Conservation (phyloP, 768 basidiomycete genomes). For the Pleurotus giganteus region DNA sequence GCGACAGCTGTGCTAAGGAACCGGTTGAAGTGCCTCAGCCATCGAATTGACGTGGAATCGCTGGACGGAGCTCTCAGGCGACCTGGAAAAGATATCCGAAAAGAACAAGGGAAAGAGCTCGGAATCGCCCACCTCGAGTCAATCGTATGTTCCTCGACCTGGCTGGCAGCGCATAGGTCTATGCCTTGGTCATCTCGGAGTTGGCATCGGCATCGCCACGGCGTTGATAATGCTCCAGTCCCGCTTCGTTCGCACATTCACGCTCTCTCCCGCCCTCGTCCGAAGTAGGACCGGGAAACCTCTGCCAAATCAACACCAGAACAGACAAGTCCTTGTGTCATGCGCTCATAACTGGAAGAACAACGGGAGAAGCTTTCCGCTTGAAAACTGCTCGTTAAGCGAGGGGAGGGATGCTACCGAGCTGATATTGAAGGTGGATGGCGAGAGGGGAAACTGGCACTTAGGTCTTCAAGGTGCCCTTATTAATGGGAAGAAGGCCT, state of each 20-base stretch:
- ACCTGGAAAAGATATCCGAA: slow-evolving; percentile 19
- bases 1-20: background rate
- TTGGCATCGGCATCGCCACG: slow-evolving; percentile 28
- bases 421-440: slow-evolving; percentile 26
- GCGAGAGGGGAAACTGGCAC: slow-evolving; percentile 32
- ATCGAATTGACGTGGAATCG: slow-evolving; percentile 34
- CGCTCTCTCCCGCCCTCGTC: slow-evolving; percentile 20
- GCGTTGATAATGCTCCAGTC: slow-evolving; percentile 27
- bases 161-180: slow-evolving; percentile 31
- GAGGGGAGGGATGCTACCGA: slow-evolving; percentile 31
- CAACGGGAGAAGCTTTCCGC: slow-evolving; percentile 24
- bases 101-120: slow-evolving; percentile 13
- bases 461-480: slow-evolving; percentile 25
- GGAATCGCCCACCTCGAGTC: background rate
- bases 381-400: slow-evolving; percentile 23
- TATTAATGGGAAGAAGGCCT: slow-evolving; percentile 22
- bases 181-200: slow-evolving; percentile 25
- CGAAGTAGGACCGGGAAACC: background rate
- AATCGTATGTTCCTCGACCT: slow-evolving; percentile 23
- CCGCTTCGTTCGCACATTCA: slow-evolving; percentile 30
- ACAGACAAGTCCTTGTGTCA: slow-evolving; percentile 27
- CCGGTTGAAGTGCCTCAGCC: slow-evolving; percentile 22
- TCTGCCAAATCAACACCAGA: slow-evolving; percentile 13
- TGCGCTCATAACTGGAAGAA: slow-evolving; percentile 27
- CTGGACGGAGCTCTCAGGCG: slow-evolving; percentile 25